These are phyloP conservation scores for Fusarium pininemorale DNA, from an alignment of 2,329 filamentous ascomycete species.

Conservation along the genomic window DNA sequence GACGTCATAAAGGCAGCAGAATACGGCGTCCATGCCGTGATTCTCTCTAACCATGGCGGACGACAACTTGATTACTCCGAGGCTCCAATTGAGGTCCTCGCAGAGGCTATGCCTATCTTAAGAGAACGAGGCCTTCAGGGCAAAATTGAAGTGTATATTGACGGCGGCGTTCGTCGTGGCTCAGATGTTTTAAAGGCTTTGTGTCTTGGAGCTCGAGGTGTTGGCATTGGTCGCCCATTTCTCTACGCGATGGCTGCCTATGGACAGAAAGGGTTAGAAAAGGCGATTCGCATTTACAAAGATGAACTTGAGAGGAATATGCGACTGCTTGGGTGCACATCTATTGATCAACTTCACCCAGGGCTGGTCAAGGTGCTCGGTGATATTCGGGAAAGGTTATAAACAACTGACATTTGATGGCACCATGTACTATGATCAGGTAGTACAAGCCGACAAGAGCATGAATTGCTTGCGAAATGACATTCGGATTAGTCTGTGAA, in stretches of 20 bases:
- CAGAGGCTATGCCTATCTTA: slow-evolving; percentile 89
- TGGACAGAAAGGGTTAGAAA: slow-evolving; percentile 85
- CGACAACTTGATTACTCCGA: slow-evolving; percentile 91
- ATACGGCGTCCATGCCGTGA: slow-evolving; percentile 82
- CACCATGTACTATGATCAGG: neutral
- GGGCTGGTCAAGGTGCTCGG: neutral
- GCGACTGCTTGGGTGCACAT: slow-evolving; percentile 84
- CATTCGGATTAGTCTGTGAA: neutral
- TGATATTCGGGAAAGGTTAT: neutral
- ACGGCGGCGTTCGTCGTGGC: slow-evolving; percentile 86
- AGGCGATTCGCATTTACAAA: slow-evolving; percentile 88
- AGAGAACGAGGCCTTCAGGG: slow-evolving; percentile 75
- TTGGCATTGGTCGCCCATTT: slow-evolving; percentile 93
- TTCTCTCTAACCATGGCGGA: slow-evolving; percentile 95
- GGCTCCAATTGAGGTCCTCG: slow-evolving; percentile 85
- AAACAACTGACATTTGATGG: rapidly evolving
- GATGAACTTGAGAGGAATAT: slow-evolving; percentile 99
- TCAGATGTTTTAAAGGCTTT: slow-evolving; percentile 95
- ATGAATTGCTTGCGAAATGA: rapidly evolving
- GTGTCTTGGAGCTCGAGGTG: slow-evolving; percentile 87
- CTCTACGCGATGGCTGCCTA: slow-evolving; percentile 95
- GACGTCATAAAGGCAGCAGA: slow-evolving; percentile 87
- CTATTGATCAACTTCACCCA: slow-evolving; percentile 70
- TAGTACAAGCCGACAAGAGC: rapidly evolving
- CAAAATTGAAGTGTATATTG: slow-evolving; percentile 85